Evolutionary conservation across 306 rosid genomes (phyloP), one percentile per base, ranked within the genome.

Genomic region (Adenanthera pavonina): DNA sequence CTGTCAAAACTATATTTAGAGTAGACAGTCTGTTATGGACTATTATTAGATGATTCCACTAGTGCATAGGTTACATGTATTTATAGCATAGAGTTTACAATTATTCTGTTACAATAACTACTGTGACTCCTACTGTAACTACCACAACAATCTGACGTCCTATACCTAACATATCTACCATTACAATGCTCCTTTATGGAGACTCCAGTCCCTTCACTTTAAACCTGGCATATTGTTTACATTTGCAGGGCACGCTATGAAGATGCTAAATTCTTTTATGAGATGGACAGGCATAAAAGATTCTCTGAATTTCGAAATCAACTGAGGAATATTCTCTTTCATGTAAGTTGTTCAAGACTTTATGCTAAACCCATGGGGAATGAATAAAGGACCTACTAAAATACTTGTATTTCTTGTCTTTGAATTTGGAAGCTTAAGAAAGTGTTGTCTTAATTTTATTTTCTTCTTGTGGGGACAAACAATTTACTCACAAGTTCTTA

Each of bases 201-300:
- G 38, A 41, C 67, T 81, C 66, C 35, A 68, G 40, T 33, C 74
- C 35, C 7, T 46, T 56, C 82, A 46, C 75, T 51, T 35, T 67
- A 46, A 20, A 84, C 65, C 35, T 80, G 35, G 35, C 59, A 9
- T 69, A 46, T 68, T 59, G 15, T 76, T 38, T 79, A 49, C 87
- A 68, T 76, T 78, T 92, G 87, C 89, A 95, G 97, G 82, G 97
- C 99, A 72, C 95, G 97, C 76, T 95, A 91, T 82, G 97, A 95
- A 88, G 99, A 95, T 92, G 99, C 99, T 1, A 95, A 92, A 75
- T 95, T 95, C 88, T 95, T 95, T 87, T 95, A 95, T 61, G 92
- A 86, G 91, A 78, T 87, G 84, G 97, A 95, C 82, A 90, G 92
- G 8, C 80, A 83, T 16, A 95, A 91, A 89, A 88, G 75, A 71